These are phyloP conservation scores for Saccharum officinarum DNA, from an alignment of 176 grass and related monocot genomes.

Conservation along the genomic window DNA sequence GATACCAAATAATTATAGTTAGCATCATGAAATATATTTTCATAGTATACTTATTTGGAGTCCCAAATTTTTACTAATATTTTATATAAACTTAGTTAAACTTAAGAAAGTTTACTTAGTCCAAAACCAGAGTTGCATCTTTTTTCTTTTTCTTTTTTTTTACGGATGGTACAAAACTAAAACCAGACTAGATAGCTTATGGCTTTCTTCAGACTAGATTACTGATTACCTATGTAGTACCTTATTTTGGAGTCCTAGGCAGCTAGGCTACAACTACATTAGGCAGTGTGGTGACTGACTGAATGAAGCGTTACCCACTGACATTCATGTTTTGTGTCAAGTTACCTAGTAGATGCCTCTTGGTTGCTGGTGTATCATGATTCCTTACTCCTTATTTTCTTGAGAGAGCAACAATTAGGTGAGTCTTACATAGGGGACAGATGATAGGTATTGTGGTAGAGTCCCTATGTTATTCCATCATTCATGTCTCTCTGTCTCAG, in stretches of 20 bases:
- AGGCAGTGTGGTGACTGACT: background rate
- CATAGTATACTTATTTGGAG: background rate
- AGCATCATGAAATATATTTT: background rate
- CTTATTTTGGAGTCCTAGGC: background rate
- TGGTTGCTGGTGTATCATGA: background rate
- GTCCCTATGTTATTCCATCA: background rate
- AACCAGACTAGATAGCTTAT: constrained; percentile 5
- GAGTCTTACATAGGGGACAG: background rate
- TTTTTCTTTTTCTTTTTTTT: background rate
- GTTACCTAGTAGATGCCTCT: background rate
- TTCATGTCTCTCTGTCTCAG: background rate
- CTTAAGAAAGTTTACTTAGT: background rate
- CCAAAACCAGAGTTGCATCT: background rate
- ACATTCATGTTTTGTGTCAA: background rate
- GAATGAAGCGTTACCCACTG: background rate
- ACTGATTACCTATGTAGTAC: background rate
- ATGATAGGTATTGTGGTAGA: background rate
- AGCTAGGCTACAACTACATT: background rate
- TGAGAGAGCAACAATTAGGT: background rate
- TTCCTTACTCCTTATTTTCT: constrained; percentile 18
- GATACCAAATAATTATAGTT: background rate
- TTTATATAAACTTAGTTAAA: background rate
- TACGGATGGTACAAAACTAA: background rate
- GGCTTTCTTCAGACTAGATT: background rate
- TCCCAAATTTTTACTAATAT: background rate